Evolutionary conservation across 2,329 filamentous ascomycete genomes (phyloP).

Genomic region (Ciborinia camelliae): DNA sequence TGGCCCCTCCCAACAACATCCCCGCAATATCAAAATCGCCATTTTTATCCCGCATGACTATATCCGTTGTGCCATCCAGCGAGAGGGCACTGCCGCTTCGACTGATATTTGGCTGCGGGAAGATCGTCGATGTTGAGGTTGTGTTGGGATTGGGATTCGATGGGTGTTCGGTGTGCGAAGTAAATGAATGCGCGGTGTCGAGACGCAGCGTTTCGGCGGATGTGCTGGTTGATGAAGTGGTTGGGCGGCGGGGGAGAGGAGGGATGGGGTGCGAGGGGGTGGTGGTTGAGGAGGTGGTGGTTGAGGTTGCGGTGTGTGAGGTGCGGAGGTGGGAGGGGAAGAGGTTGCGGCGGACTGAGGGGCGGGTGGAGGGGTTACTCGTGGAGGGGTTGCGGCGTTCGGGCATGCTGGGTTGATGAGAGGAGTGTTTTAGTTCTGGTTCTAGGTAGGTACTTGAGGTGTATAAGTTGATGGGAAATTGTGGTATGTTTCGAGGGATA

Average conservation of each 20-base stretch:
- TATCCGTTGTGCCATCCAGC: constrained; percentile 42
- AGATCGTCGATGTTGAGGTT: too few species aligned
- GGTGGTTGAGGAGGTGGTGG: constrained; percentile 23
- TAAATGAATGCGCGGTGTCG: constrained; percentile 44
- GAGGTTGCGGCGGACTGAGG: constrained; percentile 19
- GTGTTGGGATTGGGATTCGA: not conserved
- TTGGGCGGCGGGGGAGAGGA: constrained; percentile 56
- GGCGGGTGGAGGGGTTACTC: not conserved
- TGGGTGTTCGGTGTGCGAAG: not conserved
- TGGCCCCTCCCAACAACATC: constrained; percentile 22
- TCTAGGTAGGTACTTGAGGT: not conserved
- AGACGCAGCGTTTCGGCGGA: constrained; percentile 49
- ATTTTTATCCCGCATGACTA: constrained; percentile 60
- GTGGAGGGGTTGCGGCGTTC: constrained; percentile 25
- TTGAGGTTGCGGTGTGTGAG: not conserved
- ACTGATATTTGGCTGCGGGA: not conserved
- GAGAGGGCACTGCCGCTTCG: not conserved
- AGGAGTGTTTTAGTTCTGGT: too few species aligned
- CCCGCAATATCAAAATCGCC: constrained; percentile 58
- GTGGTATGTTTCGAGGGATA: too few species aligned
- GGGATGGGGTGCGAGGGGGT: constrained; percentile 50
- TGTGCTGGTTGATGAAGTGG: constrained; percentile 42
- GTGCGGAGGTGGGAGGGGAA: constrained; percentile 17
- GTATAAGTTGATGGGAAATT: not conserved
- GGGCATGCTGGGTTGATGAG: constrained; percentile 26